These are phyloP conservation scores for Epichloe hybrida DNA, from an alignment of 2,329 filamentous ascomycete genomes.

Conservation along the genomic window DNA sequence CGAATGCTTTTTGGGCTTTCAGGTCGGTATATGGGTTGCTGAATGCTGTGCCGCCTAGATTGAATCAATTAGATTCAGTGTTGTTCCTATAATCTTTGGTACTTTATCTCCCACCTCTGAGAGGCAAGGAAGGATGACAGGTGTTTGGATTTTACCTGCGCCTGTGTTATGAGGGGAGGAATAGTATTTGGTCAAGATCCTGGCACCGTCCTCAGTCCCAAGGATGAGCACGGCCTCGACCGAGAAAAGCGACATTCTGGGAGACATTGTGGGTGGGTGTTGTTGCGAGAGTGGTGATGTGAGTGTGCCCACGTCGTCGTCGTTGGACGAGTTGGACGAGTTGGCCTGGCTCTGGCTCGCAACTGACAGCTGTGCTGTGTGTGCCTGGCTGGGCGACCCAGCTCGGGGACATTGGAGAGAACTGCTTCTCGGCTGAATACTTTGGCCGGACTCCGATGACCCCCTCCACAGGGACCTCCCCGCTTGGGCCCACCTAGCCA, in stretches of 20 bases:
- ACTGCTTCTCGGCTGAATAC: not conserved
- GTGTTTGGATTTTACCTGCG: conserved; percentile 15
- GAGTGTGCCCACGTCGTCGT: not conserved
- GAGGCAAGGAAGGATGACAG: too few species aligned
- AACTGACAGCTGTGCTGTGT: not conserved
- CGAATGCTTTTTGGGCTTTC: conserved; percentile 91
- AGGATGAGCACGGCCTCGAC: conserved; percentile 69
- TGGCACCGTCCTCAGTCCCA: conserved; percentile 73
- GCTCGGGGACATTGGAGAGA: not conserved
- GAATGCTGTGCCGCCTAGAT: conserved; percentile 28
- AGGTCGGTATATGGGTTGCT: conserved; percentile 71
- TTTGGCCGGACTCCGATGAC: not conserved
- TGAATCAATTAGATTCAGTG: not conserved
- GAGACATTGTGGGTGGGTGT: conserved; percentile 41
- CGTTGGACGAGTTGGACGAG: too few species aligned
- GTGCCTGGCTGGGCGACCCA: too few species aligned
- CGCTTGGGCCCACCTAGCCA: not conserved
- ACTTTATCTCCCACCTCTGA: too few species aligned
- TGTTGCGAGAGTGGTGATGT: conserved; percentile 2
- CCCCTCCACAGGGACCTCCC: too few species aligned
- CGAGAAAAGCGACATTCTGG: conserved; percentile 62
- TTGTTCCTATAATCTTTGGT: not conserved
- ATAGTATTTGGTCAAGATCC: conserved; percentile 94
- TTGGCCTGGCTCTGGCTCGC: not conserved
- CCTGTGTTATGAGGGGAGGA: conserved; percentile 40